Evolutionary conservation across 306 rosid genomes (phyloP).

Genomic region (Argentina anserina): DNA sequence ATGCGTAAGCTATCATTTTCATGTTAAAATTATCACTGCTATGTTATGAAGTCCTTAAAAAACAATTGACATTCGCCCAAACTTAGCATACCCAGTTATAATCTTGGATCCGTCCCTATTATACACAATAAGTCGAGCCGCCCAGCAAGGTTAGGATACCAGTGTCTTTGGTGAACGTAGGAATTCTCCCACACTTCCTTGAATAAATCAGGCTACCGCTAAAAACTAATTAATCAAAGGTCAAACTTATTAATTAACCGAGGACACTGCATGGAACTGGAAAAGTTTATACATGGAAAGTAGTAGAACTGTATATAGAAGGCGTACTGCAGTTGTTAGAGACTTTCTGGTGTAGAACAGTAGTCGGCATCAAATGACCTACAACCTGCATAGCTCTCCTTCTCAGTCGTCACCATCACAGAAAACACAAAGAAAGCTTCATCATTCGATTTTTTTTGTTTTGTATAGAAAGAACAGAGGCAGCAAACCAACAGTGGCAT

Average conservation of each 20-base stretch:
- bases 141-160: too few species aligned
- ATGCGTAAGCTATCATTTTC: too few species aligned
- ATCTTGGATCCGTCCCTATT: too few species aligned
- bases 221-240: not conserved
- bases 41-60: too few species aligned
- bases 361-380: slow-evolving; percentile 10
- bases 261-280: not conserved
- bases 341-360: not conserved
- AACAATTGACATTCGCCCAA: too few species aligned
- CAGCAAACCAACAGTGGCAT: not conserved
- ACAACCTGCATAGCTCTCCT: not conserved
- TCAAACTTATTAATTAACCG: not conserved
- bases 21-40: too few species aligned
- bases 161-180: too few species aligned
- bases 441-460: not conserved
- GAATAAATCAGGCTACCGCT: too few species aligned
- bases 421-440: not conserved
- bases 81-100: too few species aligned
- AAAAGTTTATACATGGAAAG: not conserved
- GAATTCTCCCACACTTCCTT: not conserved
- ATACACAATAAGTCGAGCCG: too few species aligned
- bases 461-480: not conserved
- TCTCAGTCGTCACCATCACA: slow-evolving; percentile 9
- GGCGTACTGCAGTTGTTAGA: not conserved
- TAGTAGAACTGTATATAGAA: not conserved